Percentiles rank a stretch among this genome's conserved stretches.
These are phyloP conservation scores for Heimioporus sp. DNA, from an alignment of 768 basidiomycete genomes.

Conservation along the genomic window DNA sequence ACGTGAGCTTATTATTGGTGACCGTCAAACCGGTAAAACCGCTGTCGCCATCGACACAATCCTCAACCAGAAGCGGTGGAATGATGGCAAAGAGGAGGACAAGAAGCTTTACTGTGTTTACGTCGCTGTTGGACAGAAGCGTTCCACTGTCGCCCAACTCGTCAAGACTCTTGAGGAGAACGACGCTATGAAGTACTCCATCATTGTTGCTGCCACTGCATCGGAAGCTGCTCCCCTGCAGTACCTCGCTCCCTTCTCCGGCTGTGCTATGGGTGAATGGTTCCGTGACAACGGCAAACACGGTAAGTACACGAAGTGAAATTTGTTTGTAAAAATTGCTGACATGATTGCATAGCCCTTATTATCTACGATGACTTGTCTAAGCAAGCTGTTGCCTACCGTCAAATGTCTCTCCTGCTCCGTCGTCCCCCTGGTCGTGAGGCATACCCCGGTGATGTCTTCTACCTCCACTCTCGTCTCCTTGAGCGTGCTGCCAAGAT, in stretches of 20 bases:
- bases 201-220: constrained; percentile 98
- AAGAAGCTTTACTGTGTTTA: constrained; percentile 99
- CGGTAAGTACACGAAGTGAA: constrained; percentile 48
- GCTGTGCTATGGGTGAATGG: constrained; percentile 99
- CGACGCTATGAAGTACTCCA: constrained; percentile 99
- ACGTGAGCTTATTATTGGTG: constrained; percentile 99
- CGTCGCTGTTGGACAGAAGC: constrained; percentile 99
- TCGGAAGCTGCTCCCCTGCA: constrained; percentile 99
- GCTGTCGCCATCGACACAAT: constrained; percentile 99
- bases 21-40: constrained; percentile 99
- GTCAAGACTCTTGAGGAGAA: constrained; percentile 99
- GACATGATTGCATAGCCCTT: constrained; percentile 53
- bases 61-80: constrained; percentile 99
- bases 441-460: constrained; percentile 99
- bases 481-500: constrained; percentile 99
- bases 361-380: constrained; percentile 99
- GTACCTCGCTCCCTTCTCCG: constrained; percentile 99
- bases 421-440: constrained; percentile 99
- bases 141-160: constrained; percentile 98
- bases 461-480: constrained; percentile 99
- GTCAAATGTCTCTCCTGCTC: constrained; percentile 99
- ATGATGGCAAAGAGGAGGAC: constrained; percentile 92
- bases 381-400: constrained; percentile 99
- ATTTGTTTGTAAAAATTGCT: constrained; percentile 1
- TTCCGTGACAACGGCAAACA: constrained; percentile 99